Percentiles rank a stretch among this genome's conserved stretches.
Evolutionary conservation across 2,329 filamentous ascomycete species (phyloP).

Genomic region (Trichoderma atroviride): DNA sequence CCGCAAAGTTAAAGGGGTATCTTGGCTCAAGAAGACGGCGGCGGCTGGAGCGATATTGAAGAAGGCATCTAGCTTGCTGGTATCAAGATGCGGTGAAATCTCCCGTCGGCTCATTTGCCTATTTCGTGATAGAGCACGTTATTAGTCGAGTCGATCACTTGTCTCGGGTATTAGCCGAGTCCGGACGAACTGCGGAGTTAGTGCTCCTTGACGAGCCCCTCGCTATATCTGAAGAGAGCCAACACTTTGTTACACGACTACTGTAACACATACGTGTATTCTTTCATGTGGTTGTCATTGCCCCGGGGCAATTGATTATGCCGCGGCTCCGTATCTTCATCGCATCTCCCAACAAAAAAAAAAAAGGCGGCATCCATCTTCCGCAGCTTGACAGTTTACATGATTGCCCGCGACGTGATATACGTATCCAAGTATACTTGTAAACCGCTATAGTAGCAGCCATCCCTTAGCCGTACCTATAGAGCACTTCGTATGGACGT

Average conservation of each 20-base stretch:
- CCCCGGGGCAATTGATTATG: neutral
- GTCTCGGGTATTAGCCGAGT: neutral
- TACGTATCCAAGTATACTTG: neutral
- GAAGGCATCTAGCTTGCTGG: neutral
- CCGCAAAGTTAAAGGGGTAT: neutral
- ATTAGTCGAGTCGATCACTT: neutral
- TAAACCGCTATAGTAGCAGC: too few relatives aligned
- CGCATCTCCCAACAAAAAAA: neutral
- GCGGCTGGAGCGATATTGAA: neutral
- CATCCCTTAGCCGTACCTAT: too few relatives aligned
- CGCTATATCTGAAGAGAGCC: neutral
- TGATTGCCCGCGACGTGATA: neutral
- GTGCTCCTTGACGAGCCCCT: neutral
- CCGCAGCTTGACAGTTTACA: neutral
- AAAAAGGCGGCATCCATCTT: neutral
- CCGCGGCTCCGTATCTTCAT: neutral
- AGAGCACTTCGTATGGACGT: too few relatives aligned
- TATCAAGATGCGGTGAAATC: neutral
- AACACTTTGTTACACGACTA: too few relatives aligned
- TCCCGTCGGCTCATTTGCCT: constrained; percentile 9
- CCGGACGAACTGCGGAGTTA: neutral
- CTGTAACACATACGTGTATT: neutral
- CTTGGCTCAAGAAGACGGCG: neutral
- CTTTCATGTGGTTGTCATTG: neutral
- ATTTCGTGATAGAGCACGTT: neutral